Evolutionary conservation across 805 yeast species (phyloP), one percentile per base, ranked within the genome.

Genomic region (Schwanniomyces vanrijiae): DNA sequence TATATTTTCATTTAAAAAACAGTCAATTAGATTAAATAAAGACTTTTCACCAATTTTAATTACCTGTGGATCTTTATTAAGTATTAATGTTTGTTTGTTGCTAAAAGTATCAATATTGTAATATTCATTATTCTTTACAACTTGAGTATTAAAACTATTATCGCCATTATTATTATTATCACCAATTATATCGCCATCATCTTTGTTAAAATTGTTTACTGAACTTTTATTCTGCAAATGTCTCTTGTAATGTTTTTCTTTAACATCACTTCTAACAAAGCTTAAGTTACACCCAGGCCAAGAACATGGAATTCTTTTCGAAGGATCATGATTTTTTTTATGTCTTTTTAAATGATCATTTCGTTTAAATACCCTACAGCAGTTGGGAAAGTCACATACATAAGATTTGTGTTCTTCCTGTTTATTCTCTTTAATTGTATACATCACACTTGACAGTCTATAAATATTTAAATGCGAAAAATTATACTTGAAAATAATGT

Each of bases 281-380:
- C 33, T 37, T 22, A 45, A 50, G 10, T 44, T 37, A 46, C 65
- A 61, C 3, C 54, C 54, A 13, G 59, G 55, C 52, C 55, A 53
- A 6, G 43, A 5, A 35, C 65, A 61, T 3, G 31, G 26, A 28
- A 46, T 40, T 22, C 43, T 43, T n/a, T 20, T 28, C 13, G 43
- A 21, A 9, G 60, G 58, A 39, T 52, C 54, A 48, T 83, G 88
- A 57, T 83, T 83, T 45, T 81, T 67, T 54, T 79, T 73, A 59
- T 83, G 88, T 37, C 88, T 65, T 5, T 82, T 69, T n/a, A 83
- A 61, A 62, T 83, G 87, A 56, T 83, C 88, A 1, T 80, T 71
- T 33, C 88, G 60, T 14, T 79, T 75, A 55, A 83, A 83, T 26
- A 64, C 63, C 56, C 81, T 81, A 40, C 61, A 65, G 55, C 88